A percentile compares a stretch with the other conserved stretches of the same genome.
Evolutionary conservation across 768 basidiomycete species (phyloP).

Genomic region (Suillus plorans): DNA sequence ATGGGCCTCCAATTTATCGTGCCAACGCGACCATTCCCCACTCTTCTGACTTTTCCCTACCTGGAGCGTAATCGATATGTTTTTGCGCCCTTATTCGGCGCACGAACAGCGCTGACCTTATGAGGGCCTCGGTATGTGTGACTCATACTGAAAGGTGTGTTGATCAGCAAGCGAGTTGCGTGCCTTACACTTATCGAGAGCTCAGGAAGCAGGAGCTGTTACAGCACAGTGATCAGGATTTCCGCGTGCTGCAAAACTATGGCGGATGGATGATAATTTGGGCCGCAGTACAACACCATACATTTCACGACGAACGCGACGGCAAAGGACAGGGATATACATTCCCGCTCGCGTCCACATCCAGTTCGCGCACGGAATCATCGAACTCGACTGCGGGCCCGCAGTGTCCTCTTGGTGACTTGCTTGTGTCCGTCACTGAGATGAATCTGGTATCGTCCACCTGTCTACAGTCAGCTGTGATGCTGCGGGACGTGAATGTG

Average conservation of each 20-base stretch:
- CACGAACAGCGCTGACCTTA: neutral
- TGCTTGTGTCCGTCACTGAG: neutral
- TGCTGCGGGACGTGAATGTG: neutral
- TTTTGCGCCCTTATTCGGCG: neutral
- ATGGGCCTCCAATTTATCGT: neutral
- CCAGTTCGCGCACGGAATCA: neutral
- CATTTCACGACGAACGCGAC: neutral
- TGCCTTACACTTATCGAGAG: neutral
- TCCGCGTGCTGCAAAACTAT: neutral
- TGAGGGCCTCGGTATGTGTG: neutral
- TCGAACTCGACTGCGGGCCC: neutral
- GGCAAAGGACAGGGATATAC: neutral
- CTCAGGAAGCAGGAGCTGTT: neutral
- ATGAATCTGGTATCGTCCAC: neutral
- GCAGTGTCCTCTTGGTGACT: neutral
- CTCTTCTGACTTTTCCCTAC: neutral
- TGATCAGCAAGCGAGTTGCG: neutral
- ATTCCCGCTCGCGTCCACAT: neutral
- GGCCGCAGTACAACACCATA: neutral
- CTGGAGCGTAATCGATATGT: neutral
- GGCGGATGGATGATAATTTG: neutral
- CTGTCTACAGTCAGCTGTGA: neutral
- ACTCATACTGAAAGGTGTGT: neutral
- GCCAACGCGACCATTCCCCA: neutral
- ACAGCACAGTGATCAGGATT: neutral